Conservation (phyloP, 1,284 basidiomycete species). For the Pseudozyma pruni region DNA sequence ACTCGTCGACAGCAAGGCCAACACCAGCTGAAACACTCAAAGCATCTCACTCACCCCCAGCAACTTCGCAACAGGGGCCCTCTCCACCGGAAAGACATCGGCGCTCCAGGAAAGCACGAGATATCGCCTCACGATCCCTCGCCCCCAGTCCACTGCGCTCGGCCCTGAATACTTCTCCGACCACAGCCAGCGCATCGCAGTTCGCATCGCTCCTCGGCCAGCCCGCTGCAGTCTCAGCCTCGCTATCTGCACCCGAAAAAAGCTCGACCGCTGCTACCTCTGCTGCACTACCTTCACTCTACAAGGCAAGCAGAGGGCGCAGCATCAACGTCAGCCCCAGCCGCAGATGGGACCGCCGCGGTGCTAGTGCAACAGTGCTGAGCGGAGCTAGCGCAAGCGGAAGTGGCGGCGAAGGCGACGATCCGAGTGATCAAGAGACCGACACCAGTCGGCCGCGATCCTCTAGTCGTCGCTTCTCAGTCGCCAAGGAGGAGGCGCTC, state of each 20-base stretch:
- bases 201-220: conserved; percentile 34
- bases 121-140: conserved; percentile 19
- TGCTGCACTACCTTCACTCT: conserved; percentile 39
- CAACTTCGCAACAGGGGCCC: not conserved
- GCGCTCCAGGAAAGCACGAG: conserved; percentile 13
- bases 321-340: conserved; percentile 52
- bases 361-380: conserved; percentile 48
- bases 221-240: conserved; percentile 29
- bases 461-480: conserved; percentile 20
- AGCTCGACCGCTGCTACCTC: conserved; percentile 16
- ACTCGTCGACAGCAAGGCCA: not conserved
- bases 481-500: conserved; percentile 30
- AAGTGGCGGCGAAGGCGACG: conserved; percentile 39
- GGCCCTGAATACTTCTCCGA: conserved; percentile 13
- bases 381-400: conserved; percentile 45
- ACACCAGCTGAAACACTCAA: not conserved
- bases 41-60: not conserved
- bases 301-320: conserved; percentile 49
- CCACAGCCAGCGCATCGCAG: conserved; percentile 31
- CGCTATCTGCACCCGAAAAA: conserved; percentile 30
- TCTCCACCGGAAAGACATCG: conserved; percentile 6
- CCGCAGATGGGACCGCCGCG: conserved; percentile 50
- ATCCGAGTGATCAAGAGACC: conserved; percentile 26
- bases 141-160: conserved; percentile 26
- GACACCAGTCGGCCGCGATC: not conserved